Percentiles rank a stretch among this genome's conserved stretches.
Evolutionary conservation across 2,329 filamentous ascomycete species (phyloP).

Genomic region (Aspergillus hortae): DNA sequence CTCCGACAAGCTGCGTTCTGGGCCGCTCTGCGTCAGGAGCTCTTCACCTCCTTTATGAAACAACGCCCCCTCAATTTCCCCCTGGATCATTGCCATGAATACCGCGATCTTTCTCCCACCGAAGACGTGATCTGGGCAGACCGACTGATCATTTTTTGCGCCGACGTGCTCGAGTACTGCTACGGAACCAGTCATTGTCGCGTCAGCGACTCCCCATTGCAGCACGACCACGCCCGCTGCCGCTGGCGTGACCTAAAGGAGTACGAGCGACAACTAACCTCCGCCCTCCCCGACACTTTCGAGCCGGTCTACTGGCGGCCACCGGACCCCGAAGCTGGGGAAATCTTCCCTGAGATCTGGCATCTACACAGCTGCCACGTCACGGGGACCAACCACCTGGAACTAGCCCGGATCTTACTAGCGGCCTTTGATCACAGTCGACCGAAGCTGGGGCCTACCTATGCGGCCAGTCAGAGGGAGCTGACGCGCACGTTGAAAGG

Average conservation of each 20-base stretch:
- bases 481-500: slow-evolving; percentile 26
- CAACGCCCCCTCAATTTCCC: slow-evolving; percentile 38
- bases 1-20: slow-evolving; percentile 46
- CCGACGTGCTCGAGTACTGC: slow-evolving; percentile 63
- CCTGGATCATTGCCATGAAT: slow-evolving; percentile 36
- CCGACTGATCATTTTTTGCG: slow-evolving; percentile 58
- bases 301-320: slow-evolving; percentile 52
- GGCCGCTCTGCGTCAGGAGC: slow-evolving; percentile 49
- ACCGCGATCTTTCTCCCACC: slow-evolving; percentile 32
- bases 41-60: slow-evolving; percentile 45
- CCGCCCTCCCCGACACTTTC: slow-evolving; percentile 39
- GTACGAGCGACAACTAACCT: neutral
- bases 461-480: slow-evolving; percentile 11
- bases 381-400: slow-evolving; percentile 58
- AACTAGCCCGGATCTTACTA: slow-evolving; percentile 56
- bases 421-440: slow-evolving; percentile 54
- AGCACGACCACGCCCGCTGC: too few species aligned
- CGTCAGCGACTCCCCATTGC: neutral
- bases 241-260: slow-evolving; percentile 1
- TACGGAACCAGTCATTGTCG: slow-evolving; percentile 38
- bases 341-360: slow-evolving; percentile 57
- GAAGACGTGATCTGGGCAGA: slow-evolving; percentile 37
- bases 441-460: slow-evolving; percentile 45
- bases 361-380: slow-evolving; percentile 57
- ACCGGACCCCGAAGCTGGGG: slow-evolving; percentile 28